Evolutionary conservation across 164 flowering plant species (phyloP).

Genomic region (Taxillus chinensis): DNA sequence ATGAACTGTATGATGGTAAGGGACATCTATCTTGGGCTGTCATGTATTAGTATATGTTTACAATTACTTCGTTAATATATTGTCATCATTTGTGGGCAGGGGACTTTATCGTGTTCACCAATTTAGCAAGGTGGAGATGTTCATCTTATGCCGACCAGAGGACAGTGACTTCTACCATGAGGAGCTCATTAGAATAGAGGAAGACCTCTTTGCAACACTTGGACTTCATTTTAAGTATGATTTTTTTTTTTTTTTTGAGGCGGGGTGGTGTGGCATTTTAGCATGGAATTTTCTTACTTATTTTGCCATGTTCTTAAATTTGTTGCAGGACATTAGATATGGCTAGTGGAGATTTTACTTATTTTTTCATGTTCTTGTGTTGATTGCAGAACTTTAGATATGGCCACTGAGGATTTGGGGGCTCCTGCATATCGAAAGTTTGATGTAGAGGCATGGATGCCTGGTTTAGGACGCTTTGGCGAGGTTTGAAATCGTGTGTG

Average conservation of each 20-base stretch:
- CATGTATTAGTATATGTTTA: neutral
- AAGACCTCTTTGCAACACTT: constrained; percentile 67
- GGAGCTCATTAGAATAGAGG: constrained; percentile 76
- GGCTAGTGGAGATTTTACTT: neutral
- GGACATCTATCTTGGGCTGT: neutral
- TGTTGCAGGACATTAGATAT: too few relatives aligned
- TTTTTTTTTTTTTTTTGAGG: neutral
- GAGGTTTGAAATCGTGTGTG: constrained; percentile 40
- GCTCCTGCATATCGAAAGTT: constrained; percentile 95
- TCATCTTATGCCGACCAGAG: constrained; percentile 79
- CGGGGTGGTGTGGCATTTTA: too few relatives aligned
- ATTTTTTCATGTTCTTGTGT: neutral
- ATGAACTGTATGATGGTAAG: neutral
- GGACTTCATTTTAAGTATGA: constrained; percentile 85
- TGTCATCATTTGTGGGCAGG: constrained; percentile 32
- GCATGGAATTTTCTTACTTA: too few relatives aligned
- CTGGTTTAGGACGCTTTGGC: constrained; percentile 87
- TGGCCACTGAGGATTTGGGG: constrained; percentile 89
- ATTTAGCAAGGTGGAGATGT: constrained; percentile 96
- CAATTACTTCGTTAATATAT: neutral
- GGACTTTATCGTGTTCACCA: constrained; percentile 98
- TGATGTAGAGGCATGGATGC: constrained; percentile 99
- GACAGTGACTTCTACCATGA: constrained; percentile 74
- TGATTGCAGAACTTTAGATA: constrained; percentile 69
- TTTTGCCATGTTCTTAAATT: too few relatives aligned